Evolutionary conservation across 2,329 filamentous ascomycete species (phyloP).

Genomic region (Aotearoamyces nothofagi): DNA sequence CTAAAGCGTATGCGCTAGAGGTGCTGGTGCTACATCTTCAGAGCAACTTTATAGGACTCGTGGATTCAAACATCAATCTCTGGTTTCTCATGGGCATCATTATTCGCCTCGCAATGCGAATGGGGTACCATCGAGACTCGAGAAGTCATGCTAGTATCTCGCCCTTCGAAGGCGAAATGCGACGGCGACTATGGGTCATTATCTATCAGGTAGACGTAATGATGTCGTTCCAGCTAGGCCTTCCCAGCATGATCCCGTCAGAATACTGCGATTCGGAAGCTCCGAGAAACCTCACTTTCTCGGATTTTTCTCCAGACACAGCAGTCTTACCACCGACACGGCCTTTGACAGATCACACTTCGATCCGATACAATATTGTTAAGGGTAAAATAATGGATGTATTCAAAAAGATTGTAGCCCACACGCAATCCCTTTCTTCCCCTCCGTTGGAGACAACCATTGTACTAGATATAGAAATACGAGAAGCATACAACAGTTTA

Average conservation of each 20-base stretch:
- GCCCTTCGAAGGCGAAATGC: slow-evolving; percentile 43
- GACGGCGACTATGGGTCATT: slow-evolving; percentile 39
- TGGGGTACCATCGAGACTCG: slow-evolving; percentile 42
- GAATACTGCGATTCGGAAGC: slow-evolving; percentile 46
- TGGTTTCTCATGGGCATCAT: slow-evolving; percentile 35
- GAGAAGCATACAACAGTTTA: no score
- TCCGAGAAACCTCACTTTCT: slow-evolving; percentile 47
- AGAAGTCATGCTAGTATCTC: slow-evolving; percentile 30
- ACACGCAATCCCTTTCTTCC: no score
- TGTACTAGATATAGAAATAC: no score
- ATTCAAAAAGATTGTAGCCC: no score
- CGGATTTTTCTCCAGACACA: slow-evolving; percentile 44
- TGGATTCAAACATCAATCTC: slow-evolving; percentile 34
- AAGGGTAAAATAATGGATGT: slow-evolving; percentile 31
- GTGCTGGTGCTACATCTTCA: slow-evolving; percentile 36
- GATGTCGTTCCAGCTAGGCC: slow-evolving; percentile 50
- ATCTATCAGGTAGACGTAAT: slow-evolving; percentile 43
- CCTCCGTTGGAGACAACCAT: no score
- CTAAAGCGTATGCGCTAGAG: slow-evolving; percentile 30
- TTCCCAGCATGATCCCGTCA: slow-evolving; percentile 50
- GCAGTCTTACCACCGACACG: slow-evolving; percentile 37
- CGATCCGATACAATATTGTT: slow-evolving; percentile 34
- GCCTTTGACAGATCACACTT: slow-evolving; percentile 38
- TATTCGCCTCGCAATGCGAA: slow-evolving; percentile 37
- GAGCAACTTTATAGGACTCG: slow-evolving; percentile 33